Evolutionary conservation across 257 asterid species (phyloP).

Genomic region (Scutellaria barbata): DNA sequence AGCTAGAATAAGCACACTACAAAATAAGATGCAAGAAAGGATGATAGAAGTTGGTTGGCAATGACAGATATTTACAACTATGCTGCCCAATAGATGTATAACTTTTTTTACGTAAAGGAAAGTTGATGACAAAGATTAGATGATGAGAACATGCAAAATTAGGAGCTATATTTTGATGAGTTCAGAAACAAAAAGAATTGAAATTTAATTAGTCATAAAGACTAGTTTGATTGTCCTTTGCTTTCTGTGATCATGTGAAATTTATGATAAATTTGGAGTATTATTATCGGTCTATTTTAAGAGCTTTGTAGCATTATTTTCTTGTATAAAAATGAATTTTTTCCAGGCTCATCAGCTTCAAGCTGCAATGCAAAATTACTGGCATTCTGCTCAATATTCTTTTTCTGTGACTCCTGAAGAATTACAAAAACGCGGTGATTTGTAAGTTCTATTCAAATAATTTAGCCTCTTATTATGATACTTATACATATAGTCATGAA

Average conservation of each 20-base stretch:
- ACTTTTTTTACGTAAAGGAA: too few relatives aligned
- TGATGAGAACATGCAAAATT: too few relatives aligned
- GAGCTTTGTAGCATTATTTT: neutral
- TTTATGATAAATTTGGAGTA: neutral
- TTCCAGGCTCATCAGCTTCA: neutral
- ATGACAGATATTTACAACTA: too few relatives aligned
- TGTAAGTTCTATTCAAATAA: neutral
- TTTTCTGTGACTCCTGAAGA: neutral
- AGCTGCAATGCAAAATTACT: neutral
- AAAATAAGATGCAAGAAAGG: neutral
- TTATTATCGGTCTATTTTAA: too few relatives aligned
- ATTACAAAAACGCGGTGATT: neutral
- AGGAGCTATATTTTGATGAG: too few relatives aligned
- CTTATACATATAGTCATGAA: neutral
- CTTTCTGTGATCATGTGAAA: neutral
- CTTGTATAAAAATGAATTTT: neutral
- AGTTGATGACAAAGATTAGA: too few relatives aligned
- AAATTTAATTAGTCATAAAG: too few relatives aligned
- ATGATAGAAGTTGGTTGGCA: too few relatives aligned
- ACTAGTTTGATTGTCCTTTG: too few relatives aligned
- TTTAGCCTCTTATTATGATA: neutral
- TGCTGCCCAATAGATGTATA: too few relatives aligned
- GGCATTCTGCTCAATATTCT: neutral
- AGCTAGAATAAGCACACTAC: neutral
- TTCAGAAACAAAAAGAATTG: too few relatives aligned